Evolutionary conservation across 2,329 filamentous ascomycete genomes (phyloP).

Genomic region (Didymella glomerata): DNA sequence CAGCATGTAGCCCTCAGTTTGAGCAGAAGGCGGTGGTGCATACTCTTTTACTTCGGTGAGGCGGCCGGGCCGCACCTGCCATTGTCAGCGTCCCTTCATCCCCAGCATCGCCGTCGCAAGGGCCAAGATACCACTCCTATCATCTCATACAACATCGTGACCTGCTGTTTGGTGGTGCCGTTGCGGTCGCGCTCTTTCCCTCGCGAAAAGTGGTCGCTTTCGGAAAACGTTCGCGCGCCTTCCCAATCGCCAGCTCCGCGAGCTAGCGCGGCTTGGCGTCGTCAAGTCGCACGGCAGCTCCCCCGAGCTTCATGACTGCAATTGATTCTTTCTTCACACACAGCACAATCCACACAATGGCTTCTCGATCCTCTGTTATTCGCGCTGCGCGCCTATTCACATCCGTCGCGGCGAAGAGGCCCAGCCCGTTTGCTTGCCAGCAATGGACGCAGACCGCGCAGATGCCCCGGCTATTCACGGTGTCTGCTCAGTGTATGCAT

Average conservation of each 20-base stretch:
- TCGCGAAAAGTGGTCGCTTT: slow-evolving; percentile 32
- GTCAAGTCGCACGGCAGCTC: slow-evolving; percentile 17
- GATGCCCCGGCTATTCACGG: slow-evolving; percentile 51
- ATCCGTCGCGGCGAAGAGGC: slow-evolving; percentile 36
- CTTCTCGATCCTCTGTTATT: slow-evolving; percentile 43
- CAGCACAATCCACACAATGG: slow-evolving; percentile 41
- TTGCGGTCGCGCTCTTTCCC: slow-evolving; percentile 18
- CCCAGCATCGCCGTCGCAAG: neutral
- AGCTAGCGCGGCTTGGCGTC: slow-evolving; percentile 18
- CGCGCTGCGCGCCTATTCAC: slow-evolving; percentile 49
- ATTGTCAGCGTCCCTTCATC: slow-evolving; percentile 19
- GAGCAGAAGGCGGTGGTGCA: slow-evolving; percentile 34
- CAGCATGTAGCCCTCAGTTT: slow-evolving; percentile 30
- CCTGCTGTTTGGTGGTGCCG: slow-evolving; percentile 18
- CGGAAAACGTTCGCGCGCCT: slow-evolving; percentile 29
- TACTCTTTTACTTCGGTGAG: slow-evolving; percentile 95
- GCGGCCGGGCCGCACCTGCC: slow-evolving; percentile 88
- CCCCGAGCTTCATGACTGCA: slow-evolving; percentile 13
- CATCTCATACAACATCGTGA: slow-evolving; percentile 91
- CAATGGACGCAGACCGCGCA: slow-evolving; percentile 35
- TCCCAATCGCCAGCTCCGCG: slow-evolving; percentile 21
- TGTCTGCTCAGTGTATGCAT: slow-evolving; percentile 45
- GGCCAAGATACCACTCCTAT: slow-evolving; percentile 83
- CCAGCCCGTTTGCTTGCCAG: slow-evolving; percentile 37
- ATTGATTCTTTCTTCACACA: slow-evolving; percentile 24